A percentile compares a stretch with the other conserved stretches of the same genome.
Conservation (phyloP, 2,329 filamentous ascomycete genomes). For the Plenodomus biglobosus region DNA sequence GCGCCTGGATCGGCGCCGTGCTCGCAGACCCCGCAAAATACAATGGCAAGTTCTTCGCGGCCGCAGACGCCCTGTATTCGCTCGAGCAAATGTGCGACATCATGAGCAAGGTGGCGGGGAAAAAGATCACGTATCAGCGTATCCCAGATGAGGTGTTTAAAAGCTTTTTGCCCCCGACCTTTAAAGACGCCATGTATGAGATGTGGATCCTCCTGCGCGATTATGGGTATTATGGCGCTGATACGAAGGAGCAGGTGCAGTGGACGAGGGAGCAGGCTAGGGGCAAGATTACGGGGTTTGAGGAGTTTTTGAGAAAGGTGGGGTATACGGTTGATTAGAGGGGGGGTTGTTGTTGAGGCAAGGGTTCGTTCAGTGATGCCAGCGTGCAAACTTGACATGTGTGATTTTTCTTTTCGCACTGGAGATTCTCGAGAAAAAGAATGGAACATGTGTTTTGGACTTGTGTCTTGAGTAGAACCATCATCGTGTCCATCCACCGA, state of each 20-base stretch:
- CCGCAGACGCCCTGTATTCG: conserved; percentile 46
- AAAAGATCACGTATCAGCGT: conserved; percentile 32
- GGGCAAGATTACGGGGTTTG: conserved; percentile 29
- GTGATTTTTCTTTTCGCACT: no score
- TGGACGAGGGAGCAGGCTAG: conserved; percentile 30
- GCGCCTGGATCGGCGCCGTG: conserved; percentile 48
- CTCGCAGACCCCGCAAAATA: conserved; percentile 49
- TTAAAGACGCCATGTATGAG: conserved; percentile 25
- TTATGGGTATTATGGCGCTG: conserved; percentile 35
- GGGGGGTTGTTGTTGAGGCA: no score
- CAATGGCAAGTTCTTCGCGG: conserved; percentile 50
- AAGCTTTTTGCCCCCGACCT: conserved; percentile 20
- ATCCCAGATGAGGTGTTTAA: conserved; percentile 33
- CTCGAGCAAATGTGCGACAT: conserved; percentile 45
- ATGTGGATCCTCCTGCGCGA: conserved; percentile 31
- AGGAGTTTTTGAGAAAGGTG: conserved; percentile 30
- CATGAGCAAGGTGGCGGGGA: conserved; percentile 47
- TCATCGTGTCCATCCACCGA: no score
- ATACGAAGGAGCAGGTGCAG: conserved; percentile 23
- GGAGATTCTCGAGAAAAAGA: no score
- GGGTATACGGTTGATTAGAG: conserved; percentile 24
- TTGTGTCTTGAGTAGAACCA: no score
- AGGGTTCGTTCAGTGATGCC: no score
- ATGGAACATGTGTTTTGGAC: no score
- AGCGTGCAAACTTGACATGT: no score